Conservation (phyloP, 1,284 basidiomycete species). For the Puccinia triticina region DNA sequence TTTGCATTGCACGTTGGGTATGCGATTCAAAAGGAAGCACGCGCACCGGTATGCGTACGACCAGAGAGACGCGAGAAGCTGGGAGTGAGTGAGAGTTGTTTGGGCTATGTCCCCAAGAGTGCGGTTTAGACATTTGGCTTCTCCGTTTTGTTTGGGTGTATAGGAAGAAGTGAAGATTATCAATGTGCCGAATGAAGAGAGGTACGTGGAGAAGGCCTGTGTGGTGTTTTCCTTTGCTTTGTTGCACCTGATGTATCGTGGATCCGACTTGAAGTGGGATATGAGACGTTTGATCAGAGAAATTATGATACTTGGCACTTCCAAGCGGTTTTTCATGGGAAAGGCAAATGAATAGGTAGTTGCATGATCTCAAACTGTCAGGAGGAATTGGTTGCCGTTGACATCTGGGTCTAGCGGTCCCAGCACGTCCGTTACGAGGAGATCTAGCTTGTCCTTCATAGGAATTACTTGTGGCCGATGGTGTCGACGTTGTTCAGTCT, state of each 20-base stretch:
- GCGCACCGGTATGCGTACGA: too few species aligned
- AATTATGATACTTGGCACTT: not conserved
- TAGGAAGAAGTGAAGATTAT: slow-evolving; percentile 1
- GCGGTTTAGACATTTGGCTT: slow-evolving; percentile 11
- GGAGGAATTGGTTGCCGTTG: too few species aligned
- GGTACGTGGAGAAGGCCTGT: not conserved
- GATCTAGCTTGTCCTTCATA: too few species aligned
- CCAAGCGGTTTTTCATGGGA: not conserved
- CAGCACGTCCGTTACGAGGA: not conserved
- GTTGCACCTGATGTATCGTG: not conserved
- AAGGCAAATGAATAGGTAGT: too few species aligned
- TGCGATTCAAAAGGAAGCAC: slow-evolving; percentile 10
- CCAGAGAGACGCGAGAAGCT: not conserved
- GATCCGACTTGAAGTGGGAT: not conserved
- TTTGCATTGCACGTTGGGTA: not conserved
- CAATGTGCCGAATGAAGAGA: not conserved
- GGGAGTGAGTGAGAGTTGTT: not conserved
- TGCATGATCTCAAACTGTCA: too few species aligned
- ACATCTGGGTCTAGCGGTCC: too few species aligned
- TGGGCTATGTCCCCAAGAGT: slow-evolving; percentile 25
- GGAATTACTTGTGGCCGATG: too few species aligned
- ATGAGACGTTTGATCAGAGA: not conserved
- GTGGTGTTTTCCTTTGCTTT: not conserved
- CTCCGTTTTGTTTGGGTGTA: slow-evolving; percentile 19
- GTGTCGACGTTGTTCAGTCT: too few species aligned